These are phyloP conservation scores for Tulasnella sp. DNA, from an alignment of 768 basidiomycete genomes.

Conservation along the genomic window DNA sequence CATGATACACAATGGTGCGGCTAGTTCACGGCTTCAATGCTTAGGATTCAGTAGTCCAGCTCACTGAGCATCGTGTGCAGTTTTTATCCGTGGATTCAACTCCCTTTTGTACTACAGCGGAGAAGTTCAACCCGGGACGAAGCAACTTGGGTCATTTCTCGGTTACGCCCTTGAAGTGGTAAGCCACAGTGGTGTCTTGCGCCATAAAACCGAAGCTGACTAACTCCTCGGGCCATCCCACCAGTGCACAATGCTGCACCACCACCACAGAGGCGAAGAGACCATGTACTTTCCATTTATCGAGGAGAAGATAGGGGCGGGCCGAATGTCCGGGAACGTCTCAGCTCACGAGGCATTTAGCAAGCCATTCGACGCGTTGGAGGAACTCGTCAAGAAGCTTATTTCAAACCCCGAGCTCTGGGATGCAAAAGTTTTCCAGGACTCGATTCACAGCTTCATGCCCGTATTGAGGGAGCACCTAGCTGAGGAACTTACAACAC, in stretches of 20 bases:
- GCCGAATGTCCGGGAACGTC: conserved; percentile 7
- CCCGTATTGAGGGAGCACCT: neutral
- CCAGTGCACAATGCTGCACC: neutral
- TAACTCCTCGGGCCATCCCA: no score
- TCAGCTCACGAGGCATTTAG: neutral
- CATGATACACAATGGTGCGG: conserved; percentile 6
- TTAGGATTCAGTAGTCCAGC: neutral
- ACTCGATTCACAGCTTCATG: neutral
- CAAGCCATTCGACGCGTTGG: neutral
- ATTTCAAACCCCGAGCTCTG: neutral
- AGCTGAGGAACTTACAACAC: neutral
- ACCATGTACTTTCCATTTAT: neutral
- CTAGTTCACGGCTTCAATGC: neutral
- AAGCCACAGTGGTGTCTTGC: neutral
- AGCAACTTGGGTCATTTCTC: neutral
- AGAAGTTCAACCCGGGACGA: neutral
- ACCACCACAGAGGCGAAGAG: conserved; percentile 9
- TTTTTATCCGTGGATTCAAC: conserved; percentile 8
- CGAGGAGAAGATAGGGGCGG: conserved; percentile 8
- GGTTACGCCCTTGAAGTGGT: neutral
- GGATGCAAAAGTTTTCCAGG: neutral
- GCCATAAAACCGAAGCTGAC: neutral
- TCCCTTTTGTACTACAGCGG: neutral
- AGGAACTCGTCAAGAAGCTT: neutral
- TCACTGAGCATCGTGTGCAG: neutral